Evolutionary conservation across 2,329 filamentous ascomycete genomes (phyloP), one percentile per base, ranked within the genome.

Genomic region (Cordyceps farinosa): DNA sequence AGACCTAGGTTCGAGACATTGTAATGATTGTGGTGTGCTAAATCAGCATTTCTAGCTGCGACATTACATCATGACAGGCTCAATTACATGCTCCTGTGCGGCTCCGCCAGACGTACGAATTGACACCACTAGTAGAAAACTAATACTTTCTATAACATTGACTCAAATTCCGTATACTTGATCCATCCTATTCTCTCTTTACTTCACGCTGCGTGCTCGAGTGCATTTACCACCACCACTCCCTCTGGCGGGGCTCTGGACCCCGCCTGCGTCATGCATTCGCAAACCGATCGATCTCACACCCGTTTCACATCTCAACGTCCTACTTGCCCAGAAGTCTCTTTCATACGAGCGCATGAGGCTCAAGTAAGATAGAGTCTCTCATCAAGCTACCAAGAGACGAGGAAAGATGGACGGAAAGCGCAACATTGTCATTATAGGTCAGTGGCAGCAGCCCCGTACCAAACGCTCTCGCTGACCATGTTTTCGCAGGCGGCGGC

Each of bases 401-500:
- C 48, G 17, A 22, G 8, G 9, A 53, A 53, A 30, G 29, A 77
- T 77, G 75, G 74, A 76, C 9, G 68, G 65, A 40, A 75, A 72
- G 67, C 77, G 75, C 63, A 78, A 82, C 44, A 82, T 83, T 55
- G 79, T 84, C 67, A 81, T 84, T 63, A 74, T 84, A 64, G 79
- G 79, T 80, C 69, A 64, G 77, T 73, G 15, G 44, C 3, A 1
- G 11, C 34, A 9, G 4, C 36, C 47, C 2, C 38, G 22, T 22
- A 36, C 57, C 51, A 32, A 54, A 44, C 36, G 61, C 17, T 61
- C 47, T 64, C 61, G 65, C 54, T 59, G 11, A 65, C 57, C 34
- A 36, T 48, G 13, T 42, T 50, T 45, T n/a, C 11, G 3, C 65
- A 92, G 92, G 94, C 69, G 94, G 92, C 69, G 94, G 94, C 69